These are phyloP conservation scores for Serpula lacrymans DNA, from an alignment of 768 basidiomycete species.

Conservation along the genomic window DNA sequence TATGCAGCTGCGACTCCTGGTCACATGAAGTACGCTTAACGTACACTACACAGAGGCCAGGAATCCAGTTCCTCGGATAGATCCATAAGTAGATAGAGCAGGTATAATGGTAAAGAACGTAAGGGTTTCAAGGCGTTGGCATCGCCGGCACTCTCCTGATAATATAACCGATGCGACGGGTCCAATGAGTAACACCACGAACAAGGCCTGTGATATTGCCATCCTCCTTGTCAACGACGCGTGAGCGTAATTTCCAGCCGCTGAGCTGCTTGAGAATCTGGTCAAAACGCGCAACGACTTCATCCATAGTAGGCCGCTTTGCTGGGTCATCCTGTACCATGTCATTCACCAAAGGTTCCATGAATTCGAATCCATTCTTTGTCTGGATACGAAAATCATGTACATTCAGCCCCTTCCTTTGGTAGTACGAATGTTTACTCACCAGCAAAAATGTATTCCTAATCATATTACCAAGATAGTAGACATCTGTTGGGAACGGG, in stretches of 20 bases:
- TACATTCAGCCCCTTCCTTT: too few relatives aligned
- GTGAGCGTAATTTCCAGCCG: conserved; percentile 22
- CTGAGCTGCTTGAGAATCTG: conserved; percentile 6
- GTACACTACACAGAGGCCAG: too few relatives aligned
- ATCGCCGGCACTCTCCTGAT: conserved; percentile 9
- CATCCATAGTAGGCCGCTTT: conserved; percentile 20
- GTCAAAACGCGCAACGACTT: conserved; percentile 17
- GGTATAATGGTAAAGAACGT: too few relatives aligned
- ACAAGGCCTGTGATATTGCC: conserved; percentile 10
- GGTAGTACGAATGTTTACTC: background rate
- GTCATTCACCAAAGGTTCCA: conserved; percentile 11
- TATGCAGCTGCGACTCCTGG: too few relatives aligned
- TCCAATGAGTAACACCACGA: conserved; percentile 20
- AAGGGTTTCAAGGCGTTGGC: conserved; percentile 5
- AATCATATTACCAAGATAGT: conserved; percentile 39
- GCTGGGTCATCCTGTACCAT: conserved; percentile 21
- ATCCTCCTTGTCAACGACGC: conserved; percentile 16
- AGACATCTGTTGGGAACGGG: conserved; percentile 43
- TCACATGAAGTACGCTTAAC: too few relatives aligned
- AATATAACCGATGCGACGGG: conserved; percentile 2
- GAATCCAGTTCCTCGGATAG: too few relatives aligned
- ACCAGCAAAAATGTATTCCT: conserved; percentile 31
- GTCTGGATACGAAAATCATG: background rate
- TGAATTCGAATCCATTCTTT: conserved; percentile 17
- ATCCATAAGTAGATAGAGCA: too few relatives aligned